A percentile compares a stretch with the other conserved stretches of the same genome.
These are phyloP conservation scores for Chlamydomonas schloesseri DNA, from an alignment of 139 green algal genomes.

Conservation along the genomic window DNA sequence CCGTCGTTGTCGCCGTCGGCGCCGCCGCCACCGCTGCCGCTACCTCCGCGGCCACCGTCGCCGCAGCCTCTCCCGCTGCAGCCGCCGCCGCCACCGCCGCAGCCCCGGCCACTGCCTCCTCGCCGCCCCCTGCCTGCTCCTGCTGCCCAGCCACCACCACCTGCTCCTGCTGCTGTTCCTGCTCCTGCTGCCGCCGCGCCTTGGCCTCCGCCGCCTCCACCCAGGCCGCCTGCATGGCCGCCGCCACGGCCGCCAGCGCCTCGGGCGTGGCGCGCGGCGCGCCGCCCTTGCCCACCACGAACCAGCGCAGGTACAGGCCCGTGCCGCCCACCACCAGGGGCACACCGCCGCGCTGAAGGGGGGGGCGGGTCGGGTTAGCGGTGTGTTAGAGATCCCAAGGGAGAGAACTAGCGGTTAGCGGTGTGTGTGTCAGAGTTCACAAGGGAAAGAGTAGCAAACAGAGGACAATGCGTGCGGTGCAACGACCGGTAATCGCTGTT, in stretches of 20 bases:
- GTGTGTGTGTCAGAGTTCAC: no score
- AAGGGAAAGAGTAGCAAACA: no score
- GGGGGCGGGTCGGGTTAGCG: not conserved
- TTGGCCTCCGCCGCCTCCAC: not conserved
- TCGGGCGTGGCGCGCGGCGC: conserved; percentile 69
- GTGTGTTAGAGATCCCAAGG: no score
- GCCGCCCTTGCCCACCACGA: conserved; percentile 79
- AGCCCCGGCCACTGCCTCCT: not conserved
- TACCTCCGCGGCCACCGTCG: conserved; percentile 18
- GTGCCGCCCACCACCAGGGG: conserved; percentile 96
- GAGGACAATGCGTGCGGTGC: no score
- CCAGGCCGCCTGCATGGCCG: conserved; percentile 45
- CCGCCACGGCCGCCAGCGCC: conserved; percentile 52
- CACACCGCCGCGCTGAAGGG: conserved; percentile 77
- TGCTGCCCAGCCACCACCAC: no score
- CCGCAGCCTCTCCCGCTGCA: not conserved
- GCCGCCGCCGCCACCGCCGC: not conserved
- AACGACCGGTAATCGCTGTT: no score
- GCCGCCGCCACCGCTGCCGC: conserved; percentile 13
- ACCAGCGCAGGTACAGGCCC: conserved; percentile 95
- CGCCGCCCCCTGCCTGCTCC: not conserved
- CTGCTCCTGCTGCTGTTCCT: no score
- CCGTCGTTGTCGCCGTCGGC: not conserved
- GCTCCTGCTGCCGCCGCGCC: not conserved
- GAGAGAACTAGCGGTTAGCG: no score